Conservation (phyloP, 352 stramenopile species). For the Pythium rhizo-oryzae region DNA sequence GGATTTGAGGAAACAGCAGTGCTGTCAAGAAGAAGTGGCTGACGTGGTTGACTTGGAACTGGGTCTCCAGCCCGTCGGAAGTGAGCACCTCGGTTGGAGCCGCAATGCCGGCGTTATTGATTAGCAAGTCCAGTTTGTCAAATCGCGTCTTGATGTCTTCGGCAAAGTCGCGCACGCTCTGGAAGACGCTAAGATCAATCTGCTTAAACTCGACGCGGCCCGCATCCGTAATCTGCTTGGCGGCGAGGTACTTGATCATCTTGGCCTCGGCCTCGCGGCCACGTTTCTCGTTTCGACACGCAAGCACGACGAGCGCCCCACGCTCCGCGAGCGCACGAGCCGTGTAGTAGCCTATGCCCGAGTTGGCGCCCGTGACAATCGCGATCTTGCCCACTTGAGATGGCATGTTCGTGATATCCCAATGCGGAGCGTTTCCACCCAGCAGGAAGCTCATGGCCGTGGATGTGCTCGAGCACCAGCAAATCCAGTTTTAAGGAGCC, state of each 20-base stretch:
- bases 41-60: constrained; percentile 74
- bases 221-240: background rate
- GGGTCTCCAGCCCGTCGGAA: constrained; percentile 46
- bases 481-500: background rate
- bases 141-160: constrained; percentile 36
- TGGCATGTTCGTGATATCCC: constrained; percentile 10
- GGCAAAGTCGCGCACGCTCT: constrained; percentile 46
- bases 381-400: constrained; percentile 40
- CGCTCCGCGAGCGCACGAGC: constrained; percentile 36
- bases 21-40: constrained; percentile 64
- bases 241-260: constrained; percentile 3
- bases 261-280: constrained; percentile 2
- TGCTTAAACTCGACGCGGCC: constrained; percentile 38
- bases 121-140: constrained; percentile 53
- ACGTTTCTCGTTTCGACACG: constrained; percentile 26
- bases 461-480: background rate
- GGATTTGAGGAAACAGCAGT: constrained; percentile 42
- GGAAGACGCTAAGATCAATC: constrained; percentile 41
- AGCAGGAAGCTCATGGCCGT: background rate
- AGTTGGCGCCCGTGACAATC: constrained; percentile 67
- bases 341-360: constrained; percentile 59
- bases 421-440: background rate
- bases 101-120: constrained; percentile 70
- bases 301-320: background rate
- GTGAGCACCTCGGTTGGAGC: constrained; percentile 35